A percentile compares a stretch with the other conserved stretches of the same genome.
These are phyloP conservation scores for Penicillium sp. DNA, from an alignment of 2,329 filamentous ascomycete species.

Conservation along the genomic window DNA sequence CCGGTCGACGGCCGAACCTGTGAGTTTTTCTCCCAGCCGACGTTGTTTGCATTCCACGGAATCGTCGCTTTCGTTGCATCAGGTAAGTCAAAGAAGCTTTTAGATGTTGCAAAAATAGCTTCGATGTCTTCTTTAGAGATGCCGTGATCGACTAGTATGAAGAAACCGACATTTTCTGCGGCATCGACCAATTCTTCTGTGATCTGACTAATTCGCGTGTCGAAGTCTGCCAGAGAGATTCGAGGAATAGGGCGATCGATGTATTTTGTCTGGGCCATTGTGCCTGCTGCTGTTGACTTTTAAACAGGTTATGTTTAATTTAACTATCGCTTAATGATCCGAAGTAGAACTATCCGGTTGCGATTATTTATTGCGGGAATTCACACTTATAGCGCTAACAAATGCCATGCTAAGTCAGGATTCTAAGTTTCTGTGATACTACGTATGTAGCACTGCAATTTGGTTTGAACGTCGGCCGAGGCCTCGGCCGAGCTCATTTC, in stretches of 20 bases:
- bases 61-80: conserved; percentile 58
- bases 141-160: conserved; percentile 61
- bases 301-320: not conserved
- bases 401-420: not conserved
- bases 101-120: conserved; percentile 55
- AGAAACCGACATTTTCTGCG: conserved; percentile 65
- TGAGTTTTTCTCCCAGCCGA: conserved; percentile 64
- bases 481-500: conserved; percentile 6
- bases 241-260: conserved; percentile 50
- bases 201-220: conserved; percentile 57
- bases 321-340: not conserved
- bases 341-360: not conserved
- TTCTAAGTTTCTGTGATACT: not conserved
- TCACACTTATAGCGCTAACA: not conserved
- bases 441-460: too few species aligned
- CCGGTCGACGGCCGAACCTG: conserved; percentile 66
- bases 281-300: not conserved
- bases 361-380: not conserved
- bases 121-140: conserved; percentile 56
- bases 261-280: conserved; percentile 42
- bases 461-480: conserved; percentile 7
- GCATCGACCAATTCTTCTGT: conserved; percentile 57
- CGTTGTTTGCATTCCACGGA: conserved; percentile 60
- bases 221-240: conserved; percentile 61
- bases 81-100: conserved; percentile 59